Base-by-base conservation (phyloP, 768 basidiomycete species). In the Heimioporus sp. region DNA sequence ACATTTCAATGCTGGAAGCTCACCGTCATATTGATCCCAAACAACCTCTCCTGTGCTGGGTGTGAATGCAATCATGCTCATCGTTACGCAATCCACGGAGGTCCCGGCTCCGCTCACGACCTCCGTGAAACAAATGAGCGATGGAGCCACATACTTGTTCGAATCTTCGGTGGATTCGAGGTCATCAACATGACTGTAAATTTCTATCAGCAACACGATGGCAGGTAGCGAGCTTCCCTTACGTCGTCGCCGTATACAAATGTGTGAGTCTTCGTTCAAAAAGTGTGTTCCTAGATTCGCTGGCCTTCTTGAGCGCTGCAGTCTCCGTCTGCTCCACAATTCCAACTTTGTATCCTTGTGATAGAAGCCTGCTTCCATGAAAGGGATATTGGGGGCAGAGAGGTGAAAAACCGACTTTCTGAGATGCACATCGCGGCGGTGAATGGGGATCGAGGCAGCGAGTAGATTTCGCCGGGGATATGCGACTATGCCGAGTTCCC, bases 1-100 rank as follows among this genome's bases (percentile, higher is more conserved):
- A 54, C 51, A 11, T 41, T 12, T 15, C n/a, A 40, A 30, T 5
- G 34, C 13, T 16, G 12, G 15, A 35, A 30, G 46, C 62, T 47
- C 61, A 86, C 90, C 93, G 48, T 88, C 78, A 62, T 95, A 96
- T 49, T 90, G 83, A 62, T 99, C 96, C 83, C 92, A 98, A 3
- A 92, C 73, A 3, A 99, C 87, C 57, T 97, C 95, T 2, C 96
- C 96, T 0, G 93, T 97, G 43, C 85, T 85, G 1, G 94, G 91
- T 51, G 84, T 83, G 15, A 97, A 83, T 15, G 82, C 80, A 32
- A 98, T 77, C 69, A 98, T 75, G 9, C 86, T 86, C 37, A 98
- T 77, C 2, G 61, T 70, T 5, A 82, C 78, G 46, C 76, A 60
- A 5, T 61, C 67, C 21, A 57, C 63, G 15, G 43, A 46, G 30